A percentile compares a stretch with the other conserved stretches of the same genome.
Evolutionary conservation across 805 yeast species (phyloP).

Genomic region (Kazachstania bromeliacearum): DNA sequence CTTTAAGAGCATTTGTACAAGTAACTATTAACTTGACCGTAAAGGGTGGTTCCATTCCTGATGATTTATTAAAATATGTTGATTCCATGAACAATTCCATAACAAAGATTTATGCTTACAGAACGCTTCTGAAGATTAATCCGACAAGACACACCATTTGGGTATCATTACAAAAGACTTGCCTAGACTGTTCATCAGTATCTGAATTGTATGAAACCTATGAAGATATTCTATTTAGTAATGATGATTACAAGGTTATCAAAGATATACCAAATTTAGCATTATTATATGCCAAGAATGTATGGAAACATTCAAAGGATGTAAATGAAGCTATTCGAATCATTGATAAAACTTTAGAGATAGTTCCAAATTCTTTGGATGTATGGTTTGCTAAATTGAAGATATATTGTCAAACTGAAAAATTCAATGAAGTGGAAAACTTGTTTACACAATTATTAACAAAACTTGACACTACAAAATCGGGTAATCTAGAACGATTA

Average conservation of each 20-base stretch:
- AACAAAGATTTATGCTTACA: conserved; percentile 36
- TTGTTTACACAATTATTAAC: conserved; percentile 25
- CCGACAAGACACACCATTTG: conserved; percentile 43
- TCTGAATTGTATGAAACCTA: conserved; percentile 37
- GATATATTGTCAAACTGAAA: conserved; percentile 40
- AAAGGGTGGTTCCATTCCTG: conserved; percentile 24
- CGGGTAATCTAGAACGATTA: conserved; percentile 32
- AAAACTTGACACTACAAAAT: conserved; percentile 28
- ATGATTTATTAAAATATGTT: conserved; percentile 13
- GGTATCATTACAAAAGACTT: conserved; percentile 36
- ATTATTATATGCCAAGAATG: conserved; percentile 66
- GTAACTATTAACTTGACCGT: conserved; percentile 43
- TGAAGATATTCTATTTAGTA: conserved; percentile 39
- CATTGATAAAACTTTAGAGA: conserved; percentile 38
- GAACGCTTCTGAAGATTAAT: conserved; percentile 32
- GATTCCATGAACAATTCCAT: conserved; percentile 14
- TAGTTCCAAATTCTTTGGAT: conserved; percentile 39
- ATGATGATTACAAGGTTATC: conserved; percentile 20
- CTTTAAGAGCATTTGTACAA: conserved; percentile 35
- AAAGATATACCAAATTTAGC: conserved; percentile 44
- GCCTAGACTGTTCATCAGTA: conserved; percentile 23
- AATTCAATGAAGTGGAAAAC: conserved; percentile 30
- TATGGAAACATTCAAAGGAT: conserved; percentile 43
- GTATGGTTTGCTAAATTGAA: conserved; percentile 69
- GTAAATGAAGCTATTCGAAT: conserved; percentile 44